Percentiles rank a stretch among this genome's conserved stretches.
Conservation (phyloP, 768 basidiomycete genomes). For the Kwoniella mangroviensis region DNA sequence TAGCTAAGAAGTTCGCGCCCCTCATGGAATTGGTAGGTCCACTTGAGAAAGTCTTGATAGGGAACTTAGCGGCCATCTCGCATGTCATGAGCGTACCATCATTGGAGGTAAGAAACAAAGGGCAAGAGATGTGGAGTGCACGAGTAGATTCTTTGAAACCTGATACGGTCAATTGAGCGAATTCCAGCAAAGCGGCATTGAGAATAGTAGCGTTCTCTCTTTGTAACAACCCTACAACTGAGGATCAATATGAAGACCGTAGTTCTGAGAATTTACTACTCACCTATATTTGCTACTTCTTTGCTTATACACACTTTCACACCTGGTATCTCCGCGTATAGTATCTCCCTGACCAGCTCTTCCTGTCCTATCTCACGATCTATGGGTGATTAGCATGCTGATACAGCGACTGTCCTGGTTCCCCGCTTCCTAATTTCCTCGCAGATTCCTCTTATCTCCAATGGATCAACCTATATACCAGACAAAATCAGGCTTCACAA, state of each 20-base stretch:
- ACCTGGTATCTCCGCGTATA: constrained; percentile 60
- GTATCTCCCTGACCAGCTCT: constrained; percentile 61
- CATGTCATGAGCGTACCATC: constrained; percentile 52
- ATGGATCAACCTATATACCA: constrained; percentile 59
- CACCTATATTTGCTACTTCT: constrained; percentile 58
- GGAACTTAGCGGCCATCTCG: constrained; percentile 63
- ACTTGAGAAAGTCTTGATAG: constrained; percentile 68
- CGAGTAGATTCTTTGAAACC: constrained; percentile 65
- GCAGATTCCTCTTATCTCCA: constrained; percentile 61
- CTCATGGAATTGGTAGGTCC: constrained; percentile 75
- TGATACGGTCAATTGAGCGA: constrained; percentile 65
- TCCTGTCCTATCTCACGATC: constrained; percentile 63
- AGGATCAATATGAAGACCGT: not conserved
- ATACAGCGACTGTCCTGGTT: constrained; percentile 60
- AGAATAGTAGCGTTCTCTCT: constrained; percentile 71
- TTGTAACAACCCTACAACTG: constrained; percentile 64
- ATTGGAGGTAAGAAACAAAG: constrained; percentile 57
- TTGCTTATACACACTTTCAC: constrained; percentile 64
- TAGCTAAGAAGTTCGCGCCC: constrained; percentile 68
- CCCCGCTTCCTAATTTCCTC: constrained; percentile 60
- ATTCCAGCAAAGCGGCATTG: constrained; percentile 68
- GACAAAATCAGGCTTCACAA: not conserved
- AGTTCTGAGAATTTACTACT: not conserved
- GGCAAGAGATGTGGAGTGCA: constrained; percentile 60
- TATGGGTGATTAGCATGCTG: constrained; percentile 63